Percentiles rank a stretch among this genome's conserved stretches.
phyloP scores from a whole-genome alignment of 2,329 filamentous ascomycete genomes.

The Cordyceps pruinosa region DNA sequence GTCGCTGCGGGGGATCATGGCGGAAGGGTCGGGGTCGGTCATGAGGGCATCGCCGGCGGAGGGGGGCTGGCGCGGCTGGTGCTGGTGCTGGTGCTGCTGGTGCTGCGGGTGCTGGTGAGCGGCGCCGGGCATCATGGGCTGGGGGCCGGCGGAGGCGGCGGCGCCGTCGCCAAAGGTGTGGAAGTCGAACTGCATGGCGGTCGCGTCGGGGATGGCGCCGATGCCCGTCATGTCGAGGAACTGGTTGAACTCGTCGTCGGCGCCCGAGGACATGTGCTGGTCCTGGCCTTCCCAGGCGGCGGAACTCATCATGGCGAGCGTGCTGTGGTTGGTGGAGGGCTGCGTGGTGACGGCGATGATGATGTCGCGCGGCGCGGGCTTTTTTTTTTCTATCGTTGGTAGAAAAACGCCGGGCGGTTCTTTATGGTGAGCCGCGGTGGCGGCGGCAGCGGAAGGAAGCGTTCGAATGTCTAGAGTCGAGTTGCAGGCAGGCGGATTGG shows the following conservation, averaged over 20 bases:
- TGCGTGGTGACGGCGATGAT: too few relatives aligned
- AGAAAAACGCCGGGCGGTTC: neutral
- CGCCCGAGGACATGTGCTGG: conserved; percentile 42
- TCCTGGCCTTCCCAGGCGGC: conserved; percentile 51
- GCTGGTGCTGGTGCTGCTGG: conserved; percentile 8
- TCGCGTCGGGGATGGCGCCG: conserved; percentile 41
- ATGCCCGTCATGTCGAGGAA: conserved; percentile 56
- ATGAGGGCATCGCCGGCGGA: conserved; percentile 30
- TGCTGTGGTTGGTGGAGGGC: neutral
- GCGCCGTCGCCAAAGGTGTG: conserved; percentile 42
- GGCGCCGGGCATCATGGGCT: conserved; percentile 8
- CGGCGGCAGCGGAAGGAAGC: neutral
- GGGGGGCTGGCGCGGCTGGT: conserved; percentile 20
- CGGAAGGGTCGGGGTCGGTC: conserved; percentile 25
- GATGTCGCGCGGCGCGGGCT: neutral
- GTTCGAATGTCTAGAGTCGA: neutral
- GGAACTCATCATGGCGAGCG: conserved; percentile 42
- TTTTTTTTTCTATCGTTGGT: neutral
- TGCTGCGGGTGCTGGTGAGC: neutral
- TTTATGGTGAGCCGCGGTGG: neutral
- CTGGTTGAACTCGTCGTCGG: conserved; percentile 58
- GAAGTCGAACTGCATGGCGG: conserved; percentile 52
- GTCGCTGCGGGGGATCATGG: conserved; percentile 24
- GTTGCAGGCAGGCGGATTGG: neutral
- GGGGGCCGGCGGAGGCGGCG: conserved; percentile 24